Percentiles rank a stretch among this genome's conserved stretches.
These are phyloP conservation scores for Colletotrichum gigasporum DNA, from an alignment of 2,329 filamentous ascomycete species.

Conservation along the genomic window DNA sequence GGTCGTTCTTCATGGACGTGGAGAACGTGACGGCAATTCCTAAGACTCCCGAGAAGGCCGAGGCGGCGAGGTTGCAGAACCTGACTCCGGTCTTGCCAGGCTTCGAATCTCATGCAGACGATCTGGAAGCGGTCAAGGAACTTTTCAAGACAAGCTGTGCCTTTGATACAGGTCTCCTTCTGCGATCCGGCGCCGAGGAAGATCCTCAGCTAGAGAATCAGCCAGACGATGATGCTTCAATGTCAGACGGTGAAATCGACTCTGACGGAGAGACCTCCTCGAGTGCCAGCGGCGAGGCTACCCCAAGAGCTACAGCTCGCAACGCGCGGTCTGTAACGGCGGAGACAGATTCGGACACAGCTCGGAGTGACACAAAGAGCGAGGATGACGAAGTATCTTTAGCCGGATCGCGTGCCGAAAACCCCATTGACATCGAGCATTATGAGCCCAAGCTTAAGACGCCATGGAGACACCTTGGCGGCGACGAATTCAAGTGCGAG, in stretches of 20 bases:
- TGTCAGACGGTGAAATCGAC: background rate
- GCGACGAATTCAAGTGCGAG: background rate
- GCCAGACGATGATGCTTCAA: background rate
- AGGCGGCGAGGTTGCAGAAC: conserved; percentile 36
- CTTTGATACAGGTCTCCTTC: conserved; percentile 17
- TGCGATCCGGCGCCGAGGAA: too few relatives aligned
- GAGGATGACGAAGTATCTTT: background rate
- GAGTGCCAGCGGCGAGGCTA: background rate
- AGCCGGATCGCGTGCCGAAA: conserved; percentile 4
- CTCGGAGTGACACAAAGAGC: background rate
- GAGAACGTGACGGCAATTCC: conserved; percentile 35
- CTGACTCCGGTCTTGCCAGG: conserved; percentile 27
- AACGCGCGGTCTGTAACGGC: background rate
- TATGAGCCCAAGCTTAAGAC: background rate
- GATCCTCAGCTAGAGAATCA: background rate
- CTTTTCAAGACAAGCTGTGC: background rate
- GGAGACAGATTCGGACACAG: background rate
- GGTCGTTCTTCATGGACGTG: conserved; percentile 44
- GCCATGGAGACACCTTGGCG: background rate
- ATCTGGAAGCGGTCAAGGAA: background rate
- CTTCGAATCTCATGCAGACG: background rate
- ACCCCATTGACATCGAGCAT: conserved; percentile 19
- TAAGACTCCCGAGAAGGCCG: conserved; percentile 32
- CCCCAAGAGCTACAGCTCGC: background rate
- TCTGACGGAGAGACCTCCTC: background rate